These are phyloP conservation scores for Diaporthe sp. DNA, from an alignment of 2,329 filamentous ascomycete genomes.

Conservation along the genomic window DNA sequence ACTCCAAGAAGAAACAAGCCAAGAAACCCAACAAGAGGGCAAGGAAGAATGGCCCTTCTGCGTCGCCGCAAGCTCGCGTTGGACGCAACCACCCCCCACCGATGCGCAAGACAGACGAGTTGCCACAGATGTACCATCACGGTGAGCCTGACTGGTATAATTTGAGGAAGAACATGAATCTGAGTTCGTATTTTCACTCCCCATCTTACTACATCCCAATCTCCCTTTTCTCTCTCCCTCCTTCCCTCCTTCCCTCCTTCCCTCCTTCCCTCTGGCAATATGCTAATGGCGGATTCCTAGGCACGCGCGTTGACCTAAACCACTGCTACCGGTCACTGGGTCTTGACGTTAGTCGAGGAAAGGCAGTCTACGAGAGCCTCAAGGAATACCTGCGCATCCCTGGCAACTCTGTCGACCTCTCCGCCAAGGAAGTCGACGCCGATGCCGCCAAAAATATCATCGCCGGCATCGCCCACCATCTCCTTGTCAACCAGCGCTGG, in stretches of 20 bases:
- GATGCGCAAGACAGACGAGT: neutral
- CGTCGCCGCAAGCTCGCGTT: neutral
- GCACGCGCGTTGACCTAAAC: neutral
- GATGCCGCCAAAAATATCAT: constrained; percentile 24
- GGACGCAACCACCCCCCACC: neutral
- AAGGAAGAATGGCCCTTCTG: neutral
- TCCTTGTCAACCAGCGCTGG: constrained; percentile 28
- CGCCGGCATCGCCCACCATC: constrained; percentile 26
- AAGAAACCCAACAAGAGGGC: neutral
- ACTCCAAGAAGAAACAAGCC: too few species aligned
- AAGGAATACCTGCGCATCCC: constrained; percentile 26
- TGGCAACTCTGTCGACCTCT: constrained; percentile 33
- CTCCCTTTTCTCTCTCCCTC: neutral
- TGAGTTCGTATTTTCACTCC: constrained; percentile 16
- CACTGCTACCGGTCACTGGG: constrained; percentile 30
- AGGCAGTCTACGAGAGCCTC: neutral
- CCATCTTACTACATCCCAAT: neutral
- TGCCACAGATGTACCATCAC: constrained; percentile 28
- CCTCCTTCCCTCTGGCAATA: too few species aligned
- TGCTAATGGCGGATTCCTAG: constrained; percentile 1
- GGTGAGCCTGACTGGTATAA: neutral
- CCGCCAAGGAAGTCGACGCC: neutral
- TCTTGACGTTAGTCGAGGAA: constrained; percentile 22
- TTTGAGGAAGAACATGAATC: constrained; percentile 12
- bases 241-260: too few species aligned